Percentiles rank a stretch among this genome's conserved stretches.
phyloP scores from a whole-genome alignment of 225 moss, liverwort and hornwort genomes.

The Marchantia polymorpha region DNA sequence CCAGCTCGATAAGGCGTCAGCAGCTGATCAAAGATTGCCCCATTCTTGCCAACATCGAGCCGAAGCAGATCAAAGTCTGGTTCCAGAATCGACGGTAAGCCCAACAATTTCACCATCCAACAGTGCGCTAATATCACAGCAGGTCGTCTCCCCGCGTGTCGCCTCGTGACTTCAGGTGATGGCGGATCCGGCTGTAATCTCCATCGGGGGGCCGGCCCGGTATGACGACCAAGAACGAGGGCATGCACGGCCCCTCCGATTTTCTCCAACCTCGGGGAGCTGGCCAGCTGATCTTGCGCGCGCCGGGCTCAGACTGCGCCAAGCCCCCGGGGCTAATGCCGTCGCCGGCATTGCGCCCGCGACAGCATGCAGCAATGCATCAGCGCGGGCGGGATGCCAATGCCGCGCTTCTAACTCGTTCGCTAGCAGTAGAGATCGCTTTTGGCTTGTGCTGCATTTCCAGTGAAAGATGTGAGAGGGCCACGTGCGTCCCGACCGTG shows the following conservation, averaged over 20 bases:
- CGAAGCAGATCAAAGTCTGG: constrained; percentile 59
- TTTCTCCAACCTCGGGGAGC: neutral
- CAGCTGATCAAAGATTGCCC: constrained; percentile 56
- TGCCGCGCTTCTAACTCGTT: neutral
- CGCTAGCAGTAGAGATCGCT: neutral
- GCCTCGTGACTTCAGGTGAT: neutral
- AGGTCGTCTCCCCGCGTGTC: neutral
- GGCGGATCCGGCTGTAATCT: neutral
- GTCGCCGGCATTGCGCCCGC: too few relatives aligned
- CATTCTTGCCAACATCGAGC: constrained; percentile 52
- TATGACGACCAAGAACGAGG: neutral
- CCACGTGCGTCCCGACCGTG: neutral
- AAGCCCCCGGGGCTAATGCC: too few relatives aligned
- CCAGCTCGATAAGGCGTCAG: constrained; percentile 52
- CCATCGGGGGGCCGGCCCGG: too few relatives aligned
- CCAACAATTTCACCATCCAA: neutral
- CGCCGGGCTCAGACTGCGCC: too few relatives aligned
- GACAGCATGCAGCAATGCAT: too few relatives aligned
- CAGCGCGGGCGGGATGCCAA: neutral
- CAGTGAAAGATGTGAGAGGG: neutral
- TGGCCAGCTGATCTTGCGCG: neutral
- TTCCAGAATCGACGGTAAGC: constrained; percentile 54
- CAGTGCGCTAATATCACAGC: neutral
- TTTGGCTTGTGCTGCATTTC: neutral
- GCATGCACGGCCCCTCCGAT: neutral